Conservation (phyloP, 2,329 filamentous ascomycete species). For the Coniochaeta sp. region DNA sequence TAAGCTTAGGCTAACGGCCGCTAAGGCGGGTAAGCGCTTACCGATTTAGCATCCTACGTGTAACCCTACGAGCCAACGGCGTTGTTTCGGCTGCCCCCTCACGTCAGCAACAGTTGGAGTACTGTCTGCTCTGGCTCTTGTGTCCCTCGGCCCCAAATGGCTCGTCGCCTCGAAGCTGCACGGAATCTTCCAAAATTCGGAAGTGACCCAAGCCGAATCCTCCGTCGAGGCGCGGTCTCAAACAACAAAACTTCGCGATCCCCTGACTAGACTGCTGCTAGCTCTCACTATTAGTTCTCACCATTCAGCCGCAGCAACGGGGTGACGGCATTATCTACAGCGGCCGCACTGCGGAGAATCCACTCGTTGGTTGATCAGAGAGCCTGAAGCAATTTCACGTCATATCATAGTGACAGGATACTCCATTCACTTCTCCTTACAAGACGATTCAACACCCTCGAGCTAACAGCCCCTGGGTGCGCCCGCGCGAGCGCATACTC, state of each 20-base stretch:
- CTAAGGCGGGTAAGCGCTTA: slow-evolving; percentile 1
- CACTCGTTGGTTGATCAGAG: not conserved
- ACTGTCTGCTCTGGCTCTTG: not conserved
- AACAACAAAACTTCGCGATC: not conserved
- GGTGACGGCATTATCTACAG: not conserved
- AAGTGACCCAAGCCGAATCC: no score
- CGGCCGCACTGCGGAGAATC: not conserved
- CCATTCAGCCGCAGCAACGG: not conserved
- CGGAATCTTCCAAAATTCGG: no score
- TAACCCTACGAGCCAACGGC: not conserved
- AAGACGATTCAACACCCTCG: not conserved
- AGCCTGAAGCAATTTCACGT: no score
- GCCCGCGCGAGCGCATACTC: not conserved
- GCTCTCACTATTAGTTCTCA: not conserved
- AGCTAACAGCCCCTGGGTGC: not conserved
- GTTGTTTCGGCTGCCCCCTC: not conserved
- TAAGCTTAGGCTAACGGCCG: not conserved
- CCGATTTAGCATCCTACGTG: not conserved
- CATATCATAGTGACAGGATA: no score
- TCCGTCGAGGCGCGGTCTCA: not conserved
- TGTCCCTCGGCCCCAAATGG: not conserved
- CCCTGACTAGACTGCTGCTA: not conserved
- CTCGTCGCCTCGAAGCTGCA: not conserved
- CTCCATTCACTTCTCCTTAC: not conserved
- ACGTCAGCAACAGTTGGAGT: not conserved